Base-by-base conservation (phyloP, 208 protist genomes). In the Leptomonas pyrrhocoris region DNA sequence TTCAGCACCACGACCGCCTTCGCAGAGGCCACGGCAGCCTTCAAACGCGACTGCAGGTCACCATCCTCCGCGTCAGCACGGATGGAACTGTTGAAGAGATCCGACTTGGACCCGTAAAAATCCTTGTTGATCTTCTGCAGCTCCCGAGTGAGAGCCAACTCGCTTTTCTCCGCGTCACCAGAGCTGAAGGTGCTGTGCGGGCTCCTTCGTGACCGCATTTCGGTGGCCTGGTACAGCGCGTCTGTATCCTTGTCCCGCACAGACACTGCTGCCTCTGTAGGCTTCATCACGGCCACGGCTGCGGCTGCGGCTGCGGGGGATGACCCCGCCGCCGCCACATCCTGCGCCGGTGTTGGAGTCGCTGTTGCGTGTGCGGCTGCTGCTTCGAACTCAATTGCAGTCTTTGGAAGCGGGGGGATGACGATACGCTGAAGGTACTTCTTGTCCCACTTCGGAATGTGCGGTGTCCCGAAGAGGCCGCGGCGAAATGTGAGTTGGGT, bases 361-460 rank as follows among this genome's bases (percentile, higher is more conserved):
- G 23, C 25, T 6, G 49, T 15, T 40, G 30, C 38, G 16, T 38
- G 42, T 2, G 27, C 0, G 7, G 19, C 40, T 9, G 27, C 21
- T 4, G 28, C 42, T 1, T 28, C 40, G 19, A 34, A 3, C 9
- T 6, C n/a, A 2, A 59, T 7, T 6, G 21, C 15, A 1, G 49
- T 6, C 40, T 30, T 53, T 2, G 62, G 68, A 15, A 65, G 60
- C 18, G 74, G 61, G 0, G 88, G 88, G 6, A 93, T 56, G 28
- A 87, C 78, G 13, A 90, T 38, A 28, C 84, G 80, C 55, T 89
- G 82, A 16, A 90, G 60, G 49, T 89, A 80, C 56, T 83, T 85
- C 64, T 90, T 88, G 51, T 88, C 73, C 85, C 85, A 92, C 60
- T 88, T 94, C 6, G 88, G 85, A 56, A 94, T 87, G 64, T 94